These are phyloP conservation scores for Dictyostelium firmibasis DNA, from an alignment of 78 protist species.

Conservation along the genomic window DNA sequence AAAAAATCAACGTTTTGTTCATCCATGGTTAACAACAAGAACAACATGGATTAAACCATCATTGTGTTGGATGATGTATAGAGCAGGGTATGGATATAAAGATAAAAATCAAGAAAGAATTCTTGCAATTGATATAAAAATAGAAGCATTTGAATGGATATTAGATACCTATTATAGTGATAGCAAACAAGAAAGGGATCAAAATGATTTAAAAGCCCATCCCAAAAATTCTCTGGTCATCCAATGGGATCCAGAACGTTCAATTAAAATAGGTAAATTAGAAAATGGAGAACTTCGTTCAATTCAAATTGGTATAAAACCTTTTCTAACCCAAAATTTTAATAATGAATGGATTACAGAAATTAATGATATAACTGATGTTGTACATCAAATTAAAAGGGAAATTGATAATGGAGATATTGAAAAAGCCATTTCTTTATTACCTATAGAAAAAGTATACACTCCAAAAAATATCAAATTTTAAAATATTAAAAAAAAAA, in stretches of 20 bases:
- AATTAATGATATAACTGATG: slow-evolving; percentile 24
- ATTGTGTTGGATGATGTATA: slow-evolving; percentile 41
- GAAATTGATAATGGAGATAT: not conserved
- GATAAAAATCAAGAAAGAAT: not conserved
- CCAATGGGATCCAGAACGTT: slow-evolving; percentile 65
- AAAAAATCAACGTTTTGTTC: slow-evolving; percentile 14
- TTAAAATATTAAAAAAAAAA: not conserved
- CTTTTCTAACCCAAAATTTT: not conserved
- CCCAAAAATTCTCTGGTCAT: not conserved
- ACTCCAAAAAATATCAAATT: slow-evolving; percentile 2
- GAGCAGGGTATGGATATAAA: slow-evolving; percentile 19
- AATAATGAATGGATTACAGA: slow-evolving; percentile 23
- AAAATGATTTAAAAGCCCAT: not conserved
- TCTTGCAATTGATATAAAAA: slow-evolving; percentile 14
- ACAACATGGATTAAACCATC: slow-evolving; percentile 64
- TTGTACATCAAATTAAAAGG: not conserved
- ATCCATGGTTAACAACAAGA: not conserved
- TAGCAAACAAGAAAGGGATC: not conserved
- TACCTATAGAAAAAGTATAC: slow-evolving; percentile 26
- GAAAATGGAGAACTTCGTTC: not conserved
- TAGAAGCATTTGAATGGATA: slow-evolving; percentile 42
- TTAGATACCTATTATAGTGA: not conserved
- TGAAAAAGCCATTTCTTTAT: slow-evolving; percentile 26
- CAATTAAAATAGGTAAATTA: not conserved
- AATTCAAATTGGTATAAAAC: slow-evolving; percentile 52